A percentile compares a stretch with the other conserved stretches of the same genome.
Evolutionary conservation across 2,329 filamentous ascomycete species (phyloP).

Genomic region (Diaporthe sp.): DNA sequence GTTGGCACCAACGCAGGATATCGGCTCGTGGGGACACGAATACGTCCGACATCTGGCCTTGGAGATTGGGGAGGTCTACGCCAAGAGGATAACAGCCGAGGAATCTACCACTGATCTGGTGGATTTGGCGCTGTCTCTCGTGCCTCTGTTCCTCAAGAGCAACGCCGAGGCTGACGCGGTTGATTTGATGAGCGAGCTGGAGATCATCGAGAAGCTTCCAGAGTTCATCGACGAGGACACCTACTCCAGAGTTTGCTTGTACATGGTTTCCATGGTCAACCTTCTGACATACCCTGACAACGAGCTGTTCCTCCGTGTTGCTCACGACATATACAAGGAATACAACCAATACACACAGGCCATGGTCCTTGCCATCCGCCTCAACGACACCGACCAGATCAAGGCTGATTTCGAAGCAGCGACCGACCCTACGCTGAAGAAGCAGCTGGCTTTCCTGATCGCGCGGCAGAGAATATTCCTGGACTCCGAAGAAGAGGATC

Average conservation of each 20-base stretch:
- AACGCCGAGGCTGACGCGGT: conserved; percentile 99
- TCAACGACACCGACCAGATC: conserved; percentile 90
- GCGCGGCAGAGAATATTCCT: conserved; percentile 91
- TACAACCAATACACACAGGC: conserved; percentile 96
- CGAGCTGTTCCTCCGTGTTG: conserved; percentile 91
- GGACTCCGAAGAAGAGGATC: conserved; percentile 77
- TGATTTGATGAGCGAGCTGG: conserved; percentile 94
- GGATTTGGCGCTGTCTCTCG: conserved; percentile 84
- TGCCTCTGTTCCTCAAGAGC: conserved; percentile 95
- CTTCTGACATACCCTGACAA: conserved; percentile 98
- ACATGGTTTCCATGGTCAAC: conserved; percentile 99
- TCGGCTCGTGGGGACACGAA: conserved; percentile 98
- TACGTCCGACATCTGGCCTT: conserved; percentile 96
- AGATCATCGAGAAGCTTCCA: conserved; percentile 94
- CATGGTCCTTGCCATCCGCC: conserved; percentile 91
- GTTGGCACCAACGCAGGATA: conserved; percentile 89
- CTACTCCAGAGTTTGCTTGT: conserved; percentile 91
- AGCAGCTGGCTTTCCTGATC: conserved; percentile 94
- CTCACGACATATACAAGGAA: conserved; percentile 92
- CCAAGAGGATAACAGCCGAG: conserved; percentile 86
- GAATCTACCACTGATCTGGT: conserved; percentile 86
- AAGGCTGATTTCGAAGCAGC: conserved; percentile 84
- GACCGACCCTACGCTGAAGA: conserved; percentile 84
- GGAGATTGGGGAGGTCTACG: conserved; percentile 95
- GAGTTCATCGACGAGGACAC: conserved; percentile 94